phyloP scores from a whole-genome alignment of 2,329 filamentous ascomycete species.

The Hymenoscyphus scutula region DNA sequence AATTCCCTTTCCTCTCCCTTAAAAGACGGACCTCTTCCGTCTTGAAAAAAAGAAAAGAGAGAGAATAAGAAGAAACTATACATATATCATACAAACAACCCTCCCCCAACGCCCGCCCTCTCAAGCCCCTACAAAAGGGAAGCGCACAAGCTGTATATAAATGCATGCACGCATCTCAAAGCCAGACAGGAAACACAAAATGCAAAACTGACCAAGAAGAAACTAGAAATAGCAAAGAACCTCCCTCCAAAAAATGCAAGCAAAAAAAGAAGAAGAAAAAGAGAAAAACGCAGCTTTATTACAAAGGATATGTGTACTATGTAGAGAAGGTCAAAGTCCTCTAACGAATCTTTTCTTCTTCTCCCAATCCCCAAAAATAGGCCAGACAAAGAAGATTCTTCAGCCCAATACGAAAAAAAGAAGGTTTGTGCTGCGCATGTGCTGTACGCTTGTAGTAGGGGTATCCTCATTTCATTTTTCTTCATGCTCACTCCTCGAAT shows the following conservation, averaged over 20 bases:
- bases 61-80: too few species aligned
- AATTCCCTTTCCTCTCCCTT: too few species aligned
- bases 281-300: background rate
- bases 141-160: background rate
- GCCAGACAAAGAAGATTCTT: too few species aligned
- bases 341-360: background rate
- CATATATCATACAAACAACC: too few species aligned
- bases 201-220: background rate
- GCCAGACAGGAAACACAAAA: background rate
- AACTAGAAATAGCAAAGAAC: background rate
- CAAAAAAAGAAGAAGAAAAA: background rate
- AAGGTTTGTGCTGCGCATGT: background rate
- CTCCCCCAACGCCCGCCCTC: too few species aligned
- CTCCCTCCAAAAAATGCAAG: background rate
- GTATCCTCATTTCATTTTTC: constrained; percentile 2
- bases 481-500: background rate
- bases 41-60: too few species aligned
- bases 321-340: background rate
- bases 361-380: too few species aligned
- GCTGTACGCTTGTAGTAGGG: background rate
- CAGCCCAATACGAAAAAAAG: too few species aligned
- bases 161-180: background rate
- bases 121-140: background rate
- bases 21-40: too few species aligned
- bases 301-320: background rate